Conservation (phyloP, 2,329 filamentous ascomycete species). For the Colletotrichum musae region DNA sequence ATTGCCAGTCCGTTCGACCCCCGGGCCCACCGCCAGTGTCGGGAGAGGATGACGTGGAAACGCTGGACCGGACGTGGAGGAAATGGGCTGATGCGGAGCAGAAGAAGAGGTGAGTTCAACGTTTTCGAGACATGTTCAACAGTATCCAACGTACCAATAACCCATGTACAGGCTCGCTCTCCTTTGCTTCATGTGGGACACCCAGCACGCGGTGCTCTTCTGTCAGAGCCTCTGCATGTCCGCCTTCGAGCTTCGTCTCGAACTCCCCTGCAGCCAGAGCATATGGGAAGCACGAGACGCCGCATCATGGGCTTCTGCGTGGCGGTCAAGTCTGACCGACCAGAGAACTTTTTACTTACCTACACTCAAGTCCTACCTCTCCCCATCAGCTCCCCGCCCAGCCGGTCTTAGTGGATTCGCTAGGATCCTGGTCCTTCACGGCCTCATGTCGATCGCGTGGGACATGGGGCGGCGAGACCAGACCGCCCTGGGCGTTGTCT, state of each 20-base stretch:
- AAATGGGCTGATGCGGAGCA: constrained; percentile 70
- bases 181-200: constrained; percentile 77
- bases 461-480: constrained; percentile 75
- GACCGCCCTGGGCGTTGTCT: constrained; percentile 66
- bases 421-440: constrained; percentile 69
- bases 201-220: constrained; percentile 74
- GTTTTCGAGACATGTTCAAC: neutral
- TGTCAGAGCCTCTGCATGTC: constrained; percentile 78
- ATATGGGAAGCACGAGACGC: constrained; percentile 72
- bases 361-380: constrained; percentile 70
- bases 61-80: constrained; percentile 64
- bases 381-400: constrained; percentile 55
- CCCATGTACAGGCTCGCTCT: constrained; percentile 66
- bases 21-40: constrained; percentile 41
- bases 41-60: constrained; percentile 50
- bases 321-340: constrained; percentile 44
- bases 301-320: constrained; percentile 62
- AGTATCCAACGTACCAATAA: constrained; percentile 6
- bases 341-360: constrained; percentile 61
- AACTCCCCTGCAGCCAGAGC: constrained; percentile 67
- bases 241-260: constrained; percentile 72
- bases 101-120: constrained; percentile 63
- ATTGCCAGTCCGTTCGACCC: constrained; percentile 52
- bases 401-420: constrained; percentile 65
- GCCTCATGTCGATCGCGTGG: constrained; percentile 74